Conservation (phyloP, 495 filamentous ascomycete genomes). For the Daldinia concentrica region DNA sequence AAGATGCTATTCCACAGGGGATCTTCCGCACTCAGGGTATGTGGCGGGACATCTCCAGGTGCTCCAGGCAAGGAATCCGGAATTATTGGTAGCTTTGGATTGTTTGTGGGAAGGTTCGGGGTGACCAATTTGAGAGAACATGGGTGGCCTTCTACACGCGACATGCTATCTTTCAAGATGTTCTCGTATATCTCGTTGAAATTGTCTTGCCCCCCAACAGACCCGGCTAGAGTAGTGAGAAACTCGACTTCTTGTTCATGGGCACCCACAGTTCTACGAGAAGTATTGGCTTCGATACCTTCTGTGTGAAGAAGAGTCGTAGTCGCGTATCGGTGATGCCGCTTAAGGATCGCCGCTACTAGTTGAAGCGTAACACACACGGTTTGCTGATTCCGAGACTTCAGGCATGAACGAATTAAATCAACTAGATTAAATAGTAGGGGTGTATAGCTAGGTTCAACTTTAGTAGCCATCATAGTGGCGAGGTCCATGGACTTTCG, state of each 20-base stretch:
- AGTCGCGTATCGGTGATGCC: slow-evolving; percentile 86
- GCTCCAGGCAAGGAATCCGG: slow-evolving; percentile 63
- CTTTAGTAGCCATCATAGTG: slow-evolving; percentile 75
- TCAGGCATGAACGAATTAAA: slow-evolving; percentile 84
- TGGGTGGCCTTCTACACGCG: slow-evolving; percentile 80
- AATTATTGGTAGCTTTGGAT: slow-evolving; percentile 59
- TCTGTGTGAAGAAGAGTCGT: slow-evolving; percentile 76
- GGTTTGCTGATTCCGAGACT: slow-evolving; percentile 86
- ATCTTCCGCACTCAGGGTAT: slow-evolving; percentile 75
- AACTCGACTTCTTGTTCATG: slow-evolving; percentile 82
- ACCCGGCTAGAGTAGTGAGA: slow-evolving; percentile 74
- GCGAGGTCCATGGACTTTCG: slow-evolving; percentile 88
- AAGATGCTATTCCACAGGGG: slow-evolving; percentile 77
- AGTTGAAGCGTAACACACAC: slow-evolving; percentile 87
- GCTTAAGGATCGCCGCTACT: slow-evolving; percentile 80
- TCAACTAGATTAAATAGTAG: slow-evolving; percentile 92
- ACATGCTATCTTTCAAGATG: slow-evolving; percentile 81
- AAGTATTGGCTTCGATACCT: slow-evolving; percentile 58
- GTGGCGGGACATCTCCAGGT: slow-evolving; percentile 63
- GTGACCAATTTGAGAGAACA: slow-evolving; percentile 71
- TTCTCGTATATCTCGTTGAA: slow-evolving; percentile 83
- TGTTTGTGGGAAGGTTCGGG: slow-evolving; percentile 61
- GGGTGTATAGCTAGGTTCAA: slow-evolving; percentile 77
- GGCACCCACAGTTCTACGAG: slow-evolving; percentile 75
- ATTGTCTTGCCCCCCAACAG: slow-evolving; percentile 74